Conservation (phyloP, 2,329 filamentous ascomycete species). For the Fusarium mundagurra region DNA sequence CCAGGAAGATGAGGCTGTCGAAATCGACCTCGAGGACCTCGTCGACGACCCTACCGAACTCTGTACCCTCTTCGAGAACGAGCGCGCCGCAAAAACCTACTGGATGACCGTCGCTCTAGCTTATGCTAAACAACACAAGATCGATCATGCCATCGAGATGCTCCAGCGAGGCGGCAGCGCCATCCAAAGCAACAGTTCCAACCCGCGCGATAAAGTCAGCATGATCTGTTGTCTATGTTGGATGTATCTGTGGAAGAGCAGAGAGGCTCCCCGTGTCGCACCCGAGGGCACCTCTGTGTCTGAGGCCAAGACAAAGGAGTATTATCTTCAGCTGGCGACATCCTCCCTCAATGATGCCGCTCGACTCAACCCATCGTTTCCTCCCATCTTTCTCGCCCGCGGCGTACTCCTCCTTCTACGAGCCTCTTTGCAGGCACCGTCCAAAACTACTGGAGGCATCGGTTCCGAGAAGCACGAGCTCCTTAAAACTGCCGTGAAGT, state of each 20-base stretch:
- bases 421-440: constrained; percentile 82
- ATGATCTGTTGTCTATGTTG: constrained; percentile 88
- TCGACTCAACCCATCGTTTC: constrained; percentile 90
- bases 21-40: constrained; percentile 91
- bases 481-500: constrained; percentile 85
- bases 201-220: constrained; percentile 84
- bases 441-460: constrained; percentile 72
- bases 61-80: constrained; percentile 93
- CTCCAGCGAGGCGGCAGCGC: constrained; percentile 78
- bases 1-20: constrained; percentile 79
- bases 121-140: constrained; percentile 94
- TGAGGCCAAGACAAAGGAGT: constrained; percentile 90
- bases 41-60: constrained; percentile 95
- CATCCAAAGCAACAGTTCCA: constrained; percentile 73
- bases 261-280: constrained; percentile 74
- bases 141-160: constrained; percentile 83
- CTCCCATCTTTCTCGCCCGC: constrained; percentile 88
- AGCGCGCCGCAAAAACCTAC: constrained; percentile 87
- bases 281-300: constrained; percentile 71
- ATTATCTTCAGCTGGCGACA: constrained; percentile 91
- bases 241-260: constrained; percentile 90
- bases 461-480: constrained; percentile 82
- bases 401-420: constrained; percentile 89
- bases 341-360: constrained; percentile 94
- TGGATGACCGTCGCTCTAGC: constrained; percentile 99